Percentiles rank a stretch among this genome's conserved stretches.
These are phyloP conservation scores for Thelephora aurantiotincta DNA, from an alignment of 768 basidiomycete species.

Conservation along the genomic window DNA sequence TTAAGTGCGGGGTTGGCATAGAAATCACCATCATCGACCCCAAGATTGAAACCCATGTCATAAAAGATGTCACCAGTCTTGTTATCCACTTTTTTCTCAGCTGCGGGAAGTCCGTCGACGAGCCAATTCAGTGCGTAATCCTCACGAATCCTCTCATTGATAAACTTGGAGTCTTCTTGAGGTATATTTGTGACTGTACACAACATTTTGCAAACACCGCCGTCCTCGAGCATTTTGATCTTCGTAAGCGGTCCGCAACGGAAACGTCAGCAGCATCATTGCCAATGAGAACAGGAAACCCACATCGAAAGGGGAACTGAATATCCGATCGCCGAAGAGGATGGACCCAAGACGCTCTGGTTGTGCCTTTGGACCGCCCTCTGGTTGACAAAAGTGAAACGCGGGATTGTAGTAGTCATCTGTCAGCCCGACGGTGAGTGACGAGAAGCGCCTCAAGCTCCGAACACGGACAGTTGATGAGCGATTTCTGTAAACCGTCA, in stretches of 20 bases:
- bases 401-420: constrained; percentile 89
- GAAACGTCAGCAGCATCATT: constrained; percentile 3
- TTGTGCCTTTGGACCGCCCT: constrained; percentile 54
- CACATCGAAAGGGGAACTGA: constrained; percentile 80
- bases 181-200: constrained; percentile 46
- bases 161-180: constrained; percentile 67
- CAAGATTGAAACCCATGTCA: constrained; percentile 92
- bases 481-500: constrained; percentile 54
- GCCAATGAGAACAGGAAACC: constrained; percentile 13
- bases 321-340: constrained; percentile 93
- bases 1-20: constrained; percentile 58
- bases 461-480: constrained; percentile 62
- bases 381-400: constrained; percentile 79
- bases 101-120: constrained; percentile 85
- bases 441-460: background rate
- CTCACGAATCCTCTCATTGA: constrained; percentile 83
- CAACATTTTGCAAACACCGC: constrained; percentile 60
- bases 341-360: constrained; percentile 87
- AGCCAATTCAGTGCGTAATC: constrained; percentile 94
- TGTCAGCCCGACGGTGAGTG: constrained; percentile 15
- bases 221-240: constrained; percentile 73
- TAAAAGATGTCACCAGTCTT: constrained; percentile 78
- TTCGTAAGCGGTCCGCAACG: constrained; percentile 19
- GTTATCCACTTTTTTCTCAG: constrained; percentile 78
- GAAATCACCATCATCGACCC: constrained; percentile 44